Base-by-base conservation (phyloP, 169 alveolate species). In the Plasmodium vivax region DNA sequence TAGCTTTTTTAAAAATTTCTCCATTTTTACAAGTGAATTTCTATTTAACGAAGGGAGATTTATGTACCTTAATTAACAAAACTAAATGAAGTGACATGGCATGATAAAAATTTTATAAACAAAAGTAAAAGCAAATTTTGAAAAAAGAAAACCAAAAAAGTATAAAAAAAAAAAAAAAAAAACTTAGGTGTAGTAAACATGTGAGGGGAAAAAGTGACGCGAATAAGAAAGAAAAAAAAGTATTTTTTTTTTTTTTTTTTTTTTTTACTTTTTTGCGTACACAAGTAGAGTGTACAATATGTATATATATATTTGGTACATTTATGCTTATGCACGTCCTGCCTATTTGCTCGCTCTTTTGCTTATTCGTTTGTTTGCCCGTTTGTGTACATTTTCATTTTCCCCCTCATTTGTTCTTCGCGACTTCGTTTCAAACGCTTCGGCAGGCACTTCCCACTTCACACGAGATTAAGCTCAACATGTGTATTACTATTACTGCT, bases 11-110 rank as follows among this genome's bases (percentile, higher is more conserved):
- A 82, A 82, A 82, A 56, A 38, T 14, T 82, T 82, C 80, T 58
- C 90, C 90, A 82, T 82, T 41, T 82, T 82, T n/a, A 54, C 71
- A 82, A 38, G 58, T 82, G 79, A 47, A 58, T 34, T 58, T 82
- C 77, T n/a, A 30, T 58, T 82, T 56, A 51, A 82, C 68, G 19
- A 82, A 54, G 43, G 43, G 19, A 82, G n/a, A 51, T 51, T 68
- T 68, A 27, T 8, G 77, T 54, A 30, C 43, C 34, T 43, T 47
- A 30, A 51, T 82, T 82, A 51, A 38, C 56, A 41, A 12, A 54
- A 82, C 43, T 47, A 54, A 82, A 58, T 82, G 56, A 4, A 54
- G 43, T 34, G 6, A 54, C 19, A 58, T 56, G 36, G 23, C 58
- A 81, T 8, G 68, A 43, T 82, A 82, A 82, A 30, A 82, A 38